Evolutionary conservation across 768 basidiomycete species (phyloP).

Genomic region (Tylopilus rubrobrunneus): DNA sequence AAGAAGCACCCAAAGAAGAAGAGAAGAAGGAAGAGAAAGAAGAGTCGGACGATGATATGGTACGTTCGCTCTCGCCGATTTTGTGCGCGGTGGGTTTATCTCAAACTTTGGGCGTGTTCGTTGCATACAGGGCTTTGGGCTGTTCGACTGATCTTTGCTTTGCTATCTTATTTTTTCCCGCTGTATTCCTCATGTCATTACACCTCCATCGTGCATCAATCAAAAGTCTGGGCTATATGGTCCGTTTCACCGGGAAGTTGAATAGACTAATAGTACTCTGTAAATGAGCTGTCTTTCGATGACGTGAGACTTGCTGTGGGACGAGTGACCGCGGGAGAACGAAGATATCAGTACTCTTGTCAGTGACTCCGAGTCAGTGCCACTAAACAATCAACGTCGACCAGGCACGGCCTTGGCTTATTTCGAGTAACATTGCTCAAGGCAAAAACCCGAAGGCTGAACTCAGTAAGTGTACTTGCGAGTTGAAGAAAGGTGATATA

Average conservation of each 20-base stretch:
- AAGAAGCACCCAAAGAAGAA: constrained; percentile 72
- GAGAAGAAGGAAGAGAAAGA: constrained; percentile 87
- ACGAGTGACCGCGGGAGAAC: too few relatives aligned
- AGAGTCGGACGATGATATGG: constrained; percentile 44
- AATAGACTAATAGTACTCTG: background rate
- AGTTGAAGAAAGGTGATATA: background rate
- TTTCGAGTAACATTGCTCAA: too few relatives aligned
- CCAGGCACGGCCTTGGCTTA: too few relatives aligned
- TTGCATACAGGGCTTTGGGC: constrained; percentile 77
- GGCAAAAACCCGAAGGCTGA: too few relatives aligned
- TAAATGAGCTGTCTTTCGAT: too few relatives aligned
- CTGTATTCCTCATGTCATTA: constrained; percentile 15
- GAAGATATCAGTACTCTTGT: too few relatives aligned
- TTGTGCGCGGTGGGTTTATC: background rate
- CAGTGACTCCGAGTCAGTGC: too few relatives aligned
- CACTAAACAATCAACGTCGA: too few relatives aligned
- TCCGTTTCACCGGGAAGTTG: constrained; percentile 8
- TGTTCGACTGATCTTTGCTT: constrained; percentile 72
- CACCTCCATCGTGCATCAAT: constrained; percentile 22
- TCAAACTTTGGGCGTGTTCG: background rate
- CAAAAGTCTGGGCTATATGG: constrained; percentile 19
- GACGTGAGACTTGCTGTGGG: too few relatives aligned
- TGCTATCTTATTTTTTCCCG: constrained; percentile 29
- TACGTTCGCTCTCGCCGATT: background rate
- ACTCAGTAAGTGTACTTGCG: too few relatives aligned